phyloP scores from a whole-genome alignment of 495 filamentous ascomycete genomes.

The Hypoxylon cercidicola region DNA sequence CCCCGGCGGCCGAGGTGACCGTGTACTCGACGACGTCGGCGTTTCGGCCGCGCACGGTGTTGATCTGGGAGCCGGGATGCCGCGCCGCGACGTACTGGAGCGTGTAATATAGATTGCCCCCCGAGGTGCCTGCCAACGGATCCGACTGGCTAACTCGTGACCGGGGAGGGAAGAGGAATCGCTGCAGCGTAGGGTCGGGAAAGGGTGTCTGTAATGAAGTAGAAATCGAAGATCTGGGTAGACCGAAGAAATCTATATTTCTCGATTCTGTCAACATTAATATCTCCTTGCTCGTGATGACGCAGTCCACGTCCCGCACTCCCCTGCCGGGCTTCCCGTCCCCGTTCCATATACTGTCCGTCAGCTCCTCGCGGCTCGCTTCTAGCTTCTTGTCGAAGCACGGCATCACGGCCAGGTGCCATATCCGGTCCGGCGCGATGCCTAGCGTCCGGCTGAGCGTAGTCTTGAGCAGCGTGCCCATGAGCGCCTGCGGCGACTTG shows the following conservation, averaged over 20 bases:
- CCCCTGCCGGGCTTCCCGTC: constrained; percentile 58
- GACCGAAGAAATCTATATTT: constrained; percentile 73
- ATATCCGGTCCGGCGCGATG: constrained; percentile 81
- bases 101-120: constrained; percentile 87
- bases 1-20: constrained; percentile 63
- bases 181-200: constrained; percentile 73
- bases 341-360: constrained; percentile 76
- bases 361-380: constrained; percentile 91
- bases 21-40: constrained; percentile 88
- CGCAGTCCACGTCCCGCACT: constrained; percentile 92
- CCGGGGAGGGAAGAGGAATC: constrained; percentile 72
- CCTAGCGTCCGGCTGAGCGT: constrained; percentile 75
- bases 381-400: constrained; percentile 99
- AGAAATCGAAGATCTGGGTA: constrained; percentile 67
- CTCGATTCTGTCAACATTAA: constrained; percentile 85
- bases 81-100: constrained; percentile 74
- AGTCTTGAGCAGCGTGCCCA: constrained; percentile 89
- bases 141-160: constrained; percentile 36
- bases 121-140: constrained; percentile 75
- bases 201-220: constrained; percentile 57
- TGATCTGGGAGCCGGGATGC: constrained; percentile 73
- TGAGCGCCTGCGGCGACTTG: constrained; percentile 93
- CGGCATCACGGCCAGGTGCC: constrained; percentile 95
- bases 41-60: constrained; percentile 81
- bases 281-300: constrained; percentile 94